Evolutionary conservation across 352 stramenopile genomes (phyloP), one percentile per base, ranked within the genome.

Genomic region (Aphanomyces stellatus): DNA sequence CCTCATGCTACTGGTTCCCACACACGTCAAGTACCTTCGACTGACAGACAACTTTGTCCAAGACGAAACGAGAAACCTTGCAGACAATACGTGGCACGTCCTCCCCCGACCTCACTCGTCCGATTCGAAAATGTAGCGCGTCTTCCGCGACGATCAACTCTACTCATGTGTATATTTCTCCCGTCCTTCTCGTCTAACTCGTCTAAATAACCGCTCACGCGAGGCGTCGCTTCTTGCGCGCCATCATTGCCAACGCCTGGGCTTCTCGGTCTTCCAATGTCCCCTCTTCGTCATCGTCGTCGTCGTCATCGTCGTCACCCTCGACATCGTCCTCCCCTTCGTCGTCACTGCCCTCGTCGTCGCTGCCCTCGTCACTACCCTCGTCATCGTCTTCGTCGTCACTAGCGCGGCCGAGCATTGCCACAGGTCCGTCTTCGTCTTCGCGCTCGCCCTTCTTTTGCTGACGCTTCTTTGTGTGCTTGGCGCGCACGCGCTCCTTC

Each of bases 401-500:
- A 73, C 62, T 79, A 17, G 28, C 70, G 37, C 74, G 70, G 2
- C 64, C 66, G 34, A 69, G 61, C 15, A 48, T 66, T 5, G 73
- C 72, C 25, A 76, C 75, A 8, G 78, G 72, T 10, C 77, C 75
- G 22, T 79, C 76, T 33, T 71, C 74, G 22, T 83, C 81, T 22
- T 86, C 77, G 27, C 82, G 78, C 61, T 92, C 80, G 66, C 84
- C 83, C 77, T 95, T 93, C 48, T 74, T 48, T 70, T 92, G 93
- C 66, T 88, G 81, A 65, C 89, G 83, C 70, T 88, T 90, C 77
- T 96, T 94, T 69, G 88, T 77, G 71, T 96, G 85, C 74, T 95
- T 97, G 33, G 88, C 88, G 51, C 87, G 85, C 74, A 93, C 80
- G 59, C 86, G 82, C 55, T 96, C 87, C 72, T 93, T 93, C 74